phyloP scores from a whole-genome alignment of 352 stramenopile genomes.

The Phytopythium kandeliae region DNA sequence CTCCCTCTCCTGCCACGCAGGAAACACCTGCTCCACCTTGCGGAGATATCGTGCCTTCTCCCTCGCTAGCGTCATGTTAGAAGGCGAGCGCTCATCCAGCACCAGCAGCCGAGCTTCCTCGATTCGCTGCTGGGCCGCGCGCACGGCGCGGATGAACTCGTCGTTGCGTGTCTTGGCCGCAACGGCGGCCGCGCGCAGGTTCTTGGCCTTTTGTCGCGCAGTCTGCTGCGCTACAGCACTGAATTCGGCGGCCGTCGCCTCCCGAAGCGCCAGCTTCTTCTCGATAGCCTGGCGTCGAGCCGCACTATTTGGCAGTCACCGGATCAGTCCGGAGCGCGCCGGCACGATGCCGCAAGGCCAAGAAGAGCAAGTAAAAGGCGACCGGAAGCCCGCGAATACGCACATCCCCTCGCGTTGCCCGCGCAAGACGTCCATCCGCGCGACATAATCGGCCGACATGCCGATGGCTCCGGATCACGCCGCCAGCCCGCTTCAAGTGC shows the following conservation, averaged over 20 bases:
- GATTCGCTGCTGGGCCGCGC: slow-evolving; percentile 43
- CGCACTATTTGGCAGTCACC: slow-evolving; percentile 22
- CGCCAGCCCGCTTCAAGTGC: neutral
- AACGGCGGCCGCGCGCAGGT: slow-evolving; percentile 28
- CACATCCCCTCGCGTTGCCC: slow-evolving; percentile 53
- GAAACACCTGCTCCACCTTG: slow-evolving; percentile 61
- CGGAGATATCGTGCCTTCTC: slow-evolving; percentile 58
- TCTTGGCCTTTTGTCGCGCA: slow-evolving; percentile 58
- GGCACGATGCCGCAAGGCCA: neutral
- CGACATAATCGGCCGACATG: slow-evolving; percentile 56
- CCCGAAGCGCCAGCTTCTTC: slow-evolving; percentile 60
- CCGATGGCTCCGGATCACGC: too few relatives aligned
- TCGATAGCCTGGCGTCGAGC: slow-evolving; percentile 52
- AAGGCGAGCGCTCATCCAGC: slow-evolving; percentile 36
- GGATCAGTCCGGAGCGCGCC: too few relatives aligned
- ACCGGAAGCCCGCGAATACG: too few relatives aligned
- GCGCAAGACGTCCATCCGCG: slow-evolving; percentile 58
- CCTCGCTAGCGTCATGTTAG: slow-evolving; percentile 34
- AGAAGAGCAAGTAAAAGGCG: too few relatives aligned
- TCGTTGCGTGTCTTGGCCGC: slow-evolving; percentile 54
- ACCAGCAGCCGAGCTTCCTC: slow-evolving; percentile 35
- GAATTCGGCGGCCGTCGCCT: slow-evolving; percentile 75
- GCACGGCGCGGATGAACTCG: slow-evolving; percentile 46
- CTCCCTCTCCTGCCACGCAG: slow-evolving; percentile 68
- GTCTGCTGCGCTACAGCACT: slow-evolving; percentile 62